Conservation (phyloP, 306 rosid species). For the Vigna unguiculata region DNA sequence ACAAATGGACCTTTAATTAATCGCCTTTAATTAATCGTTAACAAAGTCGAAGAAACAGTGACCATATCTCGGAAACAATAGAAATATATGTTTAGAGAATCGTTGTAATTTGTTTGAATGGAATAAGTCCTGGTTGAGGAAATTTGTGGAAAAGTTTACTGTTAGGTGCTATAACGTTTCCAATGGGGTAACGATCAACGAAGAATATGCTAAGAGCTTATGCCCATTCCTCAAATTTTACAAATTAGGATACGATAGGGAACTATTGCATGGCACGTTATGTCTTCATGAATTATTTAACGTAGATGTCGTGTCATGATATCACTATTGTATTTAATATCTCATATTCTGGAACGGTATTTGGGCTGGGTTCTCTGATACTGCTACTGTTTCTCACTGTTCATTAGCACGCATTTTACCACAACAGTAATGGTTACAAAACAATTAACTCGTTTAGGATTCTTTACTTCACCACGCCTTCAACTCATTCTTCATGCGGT, state of each 20-base stretch:
- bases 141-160: conserved; percentile 1
- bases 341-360: neutral
- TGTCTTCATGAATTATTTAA: conserved; percentile 26
- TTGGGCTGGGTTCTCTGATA: neutral
- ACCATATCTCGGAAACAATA: conserved; percentile 12
- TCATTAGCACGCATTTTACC: conserved; percentile 32
- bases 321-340: conserved; percentile 22
- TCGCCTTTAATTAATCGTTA: conserved; percentile 14
- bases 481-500: too few relatives aligned
- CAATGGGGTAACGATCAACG: conserved; percentile 14
- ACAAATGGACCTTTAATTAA: conserved; percentile 18
- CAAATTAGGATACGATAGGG: conserved; percentile 20
- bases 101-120: conserved; percentile 15
- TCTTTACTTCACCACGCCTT: too few relatives aligned
- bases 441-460: too few relatives aligned
- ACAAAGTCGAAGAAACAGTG: conserved; percentile 27
- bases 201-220: conserved; percentile 44
- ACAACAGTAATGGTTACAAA: neutral
- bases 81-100: conserved; percentile 18
- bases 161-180: conserved; percentile 2
- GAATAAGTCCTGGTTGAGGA: conserved; percentile 1
- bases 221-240: conserved; percentile 13
- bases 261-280: conserved; percentile 29
- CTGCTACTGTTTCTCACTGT: neutral
- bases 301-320: conserved; percentile 36